These are phyloP conservation scores for Aspergillus sergii DNA, from an alignment of 2,329 filamentous ascomycete genomes.

Conservation along the genomic window DNA sequence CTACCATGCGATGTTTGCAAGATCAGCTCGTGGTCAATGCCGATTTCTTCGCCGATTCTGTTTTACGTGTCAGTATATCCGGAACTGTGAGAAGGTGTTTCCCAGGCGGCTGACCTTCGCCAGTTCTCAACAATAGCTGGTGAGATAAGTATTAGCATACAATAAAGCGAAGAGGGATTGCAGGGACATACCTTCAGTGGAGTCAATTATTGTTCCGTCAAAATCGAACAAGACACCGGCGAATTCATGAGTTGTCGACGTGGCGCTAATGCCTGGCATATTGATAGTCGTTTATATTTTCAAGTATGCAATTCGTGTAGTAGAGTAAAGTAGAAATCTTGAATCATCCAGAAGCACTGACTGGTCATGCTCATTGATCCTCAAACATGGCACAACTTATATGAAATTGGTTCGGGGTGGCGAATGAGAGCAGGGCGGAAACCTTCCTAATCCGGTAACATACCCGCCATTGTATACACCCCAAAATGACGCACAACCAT, in stretches of 20 bases:
- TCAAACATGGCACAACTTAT: background rate
- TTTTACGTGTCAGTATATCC: background rate
- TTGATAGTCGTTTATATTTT: background rate
- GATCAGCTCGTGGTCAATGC: conserved; percentile 5
- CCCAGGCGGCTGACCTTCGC: background rate
- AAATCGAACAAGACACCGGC: conserved; percentile 10
- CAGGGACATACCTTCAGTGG: conserved; percentile 5
- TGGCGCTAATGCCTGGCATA: background rate
- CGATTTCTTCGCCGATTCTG: background rate
- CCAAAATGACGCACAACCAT: background rate
- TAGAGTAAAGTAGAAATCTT: background rate
- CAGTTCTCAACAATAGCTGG: conserved; percentile 10
- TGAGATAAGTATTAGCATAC: background rate
- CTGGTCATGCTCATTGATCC: background rate
- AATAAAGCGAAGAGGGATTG: background rate
- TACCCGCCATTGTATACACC: background rate
- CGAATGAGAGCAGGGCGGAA: background rate
- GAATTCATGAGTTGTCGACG: background rate
- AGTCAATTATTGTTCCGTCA: conserved; percentile 12
- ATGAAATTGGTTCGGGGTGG: background rate
- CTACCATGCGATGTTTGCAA: conserved; percentile 8
- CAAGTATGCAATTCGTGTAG: background rate
- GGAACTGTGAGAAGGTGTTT: background rate
- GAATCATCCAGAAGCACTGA: background rate
- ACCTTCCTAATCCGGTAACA: background rate